These are phyloP conservation scores for Colletotrichum brevisporum DNA, from an alignment of 2,329 filamentous ascomycete genomes.

Conservation along the genomic window DNA sequence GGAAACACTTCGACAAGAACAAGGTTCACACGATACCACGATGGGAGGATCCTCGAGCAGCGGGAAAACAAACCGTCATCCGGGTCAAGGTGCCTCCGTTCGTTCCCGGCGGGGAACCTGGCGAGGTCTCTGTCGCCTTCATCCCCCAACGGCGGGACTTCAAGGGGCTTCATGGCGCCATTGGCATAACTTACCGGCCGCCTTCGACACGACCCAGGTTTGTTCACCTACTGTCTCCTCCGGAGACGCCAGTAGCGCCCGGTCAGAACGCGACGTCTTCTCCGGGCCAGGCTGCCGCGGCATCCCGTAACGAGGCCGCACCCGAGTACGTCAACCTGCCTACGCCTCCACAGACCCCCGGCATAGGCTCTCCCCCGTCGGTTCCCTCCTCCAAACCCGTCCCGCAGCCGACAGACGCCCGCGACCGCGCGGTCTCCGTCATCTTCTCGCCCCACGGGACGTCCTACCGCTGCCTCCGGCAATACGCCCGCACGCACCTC, in stretches of 20 bases:
- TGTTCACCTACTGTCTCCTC: constrained; percentile 30
- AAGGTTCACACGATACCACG: constrained; percentile 60
- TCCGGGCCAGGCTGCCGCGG: constrained; percentile 13
- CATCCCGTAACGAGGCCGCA: constrained; percentile 33
- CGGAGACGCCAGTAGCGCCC: constrained; percentile 45
- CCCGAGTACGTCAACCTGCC: constrained; percentile 46
- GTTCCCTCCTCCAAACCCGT: constrained; percentile 54
- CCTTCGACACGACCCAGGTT: constrained; percentile 54
- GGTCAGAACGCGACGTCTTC: constrained; percentile 25
- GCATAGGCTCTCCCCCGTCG: constrained; percentile 49
- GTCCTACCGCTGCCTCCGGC: constrained; percentile 64
- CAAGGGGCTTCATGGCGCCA: constrained; percentile 73
- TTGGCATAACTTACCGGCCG: constrained; percentile 80
- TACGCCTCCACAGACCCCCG: constrained; percentile 54
- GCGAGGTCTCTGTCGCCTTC: constrained; percentile 80
- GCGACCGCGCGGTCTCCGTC: constrained; percentile 67
- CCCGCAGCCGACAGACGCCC: constrained; percentile 47
- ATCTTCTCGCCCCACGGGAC: constrained; percentile 77
- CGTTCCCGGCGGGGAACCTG: constrained; percentile 65
- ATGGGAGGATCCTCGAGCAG: constrained; percentile 59
- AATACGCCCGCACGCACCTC: constrained; percentile 71
- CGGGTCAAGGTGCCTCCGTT: constrained; percentile 68
- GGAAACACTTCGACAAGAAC: constrained; percentile 75
- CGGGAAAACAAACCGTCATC: constrained; percentile 51
- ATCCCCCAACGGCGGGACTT: constrained; percentile 73